Percentiles rank a stretch among this genome's conserved stretches.
These are phyloP conservation scores for Apiosordaria backusii DNA, from an alignment of 495 filamentous ascomycete species.

Conservation along the genomic window DNA sequence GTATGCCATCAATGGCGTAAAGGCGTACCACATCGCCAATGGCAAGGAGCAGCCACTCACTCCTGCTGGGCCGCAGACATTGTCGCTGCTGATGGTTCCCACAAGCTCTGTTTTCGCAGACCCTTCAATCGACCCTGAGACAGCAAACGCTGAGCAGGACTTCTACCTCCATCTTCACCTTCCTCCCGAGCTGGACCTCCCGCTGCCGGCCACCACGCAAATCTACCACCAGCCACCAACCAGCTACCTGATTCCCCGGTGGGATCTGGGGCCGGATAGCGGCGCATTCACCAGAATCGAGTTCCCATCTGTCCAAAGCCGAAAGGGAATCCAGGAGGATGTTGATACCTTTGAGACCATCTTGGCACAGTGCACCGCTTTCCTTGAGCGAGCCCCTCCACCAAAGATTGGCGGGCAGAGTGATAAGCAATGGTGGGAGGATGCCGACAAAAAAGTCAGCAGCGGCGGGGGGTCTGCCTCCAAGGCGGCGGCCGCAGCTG, in stretches of 20 bases:
- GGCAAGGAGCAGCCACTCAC: conserved; percentile 80
- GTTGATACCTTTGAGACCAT: conserved; percentile 96
- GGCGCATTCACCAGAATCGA: conserved; percentile 89
- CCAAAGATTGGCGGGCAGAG: conserved; percentile 36
- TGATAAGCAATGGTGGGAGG: conserved; percentile 13
- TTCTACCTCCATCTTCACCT: conserved; percentile 94
- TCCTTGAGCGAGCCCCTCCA: conserved; percentile 71
- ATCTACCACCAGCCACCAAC: conserved; percentile 89
- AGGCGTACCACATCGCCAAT: conserved; percentile 82
- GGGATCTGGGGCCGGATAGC: conserved; percentile 82
- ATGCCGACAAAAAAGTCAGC: conserved; percentile 37
- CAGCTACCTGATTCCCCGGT: conserved; percentile 88
- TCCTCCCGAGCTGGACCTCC: conserved; percentile 88
- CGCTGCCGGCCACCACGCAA: conserved; percentile 86
- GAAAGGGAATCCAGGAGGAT: conserved; percentile 78
- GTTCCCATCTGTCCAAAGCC: conserved; percentile 69
- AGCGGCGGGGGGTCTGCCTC: conserved; percentile 9
- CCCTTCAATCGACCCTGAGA: conserved; percentile 52
- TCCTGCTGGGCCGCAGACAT: conserved; percentile 78
- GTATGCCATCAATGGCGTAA: conserved; percentile 79
- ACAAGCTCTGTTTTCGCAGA: conserved; percentile 70
- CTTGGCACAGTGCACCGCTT: conserved; percentile 90
- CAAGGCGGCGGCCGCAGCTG: conserved; percentile 40
- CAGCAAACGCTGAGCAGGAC: conserved; percentile 68
- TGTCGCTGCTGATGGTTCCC: conserved; percentile 91